Evolutionary conservation across 768 basidiomycete species (phyloP), one percentile per base, ranked within the genome.

Genomic region (Pleurotus tuber-regium): DNA sequence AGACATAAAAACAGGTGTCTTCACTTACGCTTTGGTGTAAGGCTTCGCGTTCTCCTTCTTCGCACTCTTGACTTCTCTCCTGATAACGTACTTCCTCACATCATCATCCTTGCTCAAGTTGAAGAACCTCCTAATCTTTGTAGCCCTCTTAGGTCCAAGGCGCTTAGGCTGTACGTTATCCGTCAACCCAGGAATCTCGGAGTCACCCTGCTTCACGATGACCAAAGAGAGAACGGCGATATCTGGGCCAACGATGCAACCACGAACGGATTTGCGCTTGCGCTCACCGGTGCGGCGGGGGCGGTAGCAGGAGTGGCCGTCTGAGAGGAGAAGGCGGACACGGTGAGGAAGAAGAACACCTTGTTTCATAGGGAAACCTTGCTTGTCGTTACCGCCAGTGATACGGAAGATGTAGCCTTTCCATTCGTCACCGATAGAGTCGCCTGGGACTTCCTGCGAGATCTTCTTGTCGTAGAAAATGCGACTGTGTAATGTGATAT

Each of bases 341-440:
- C 96, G 94, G 77, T 92, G 68, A 53, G 92, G 92, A 63, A 96
- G 82, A 55, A 98, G 89, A 60, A 98, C 90, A 76, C 96, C 95
- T 77, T 99, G 96, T 75, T 98, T 98, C 93, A 98, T 97, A 42
- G 94, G 93, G 82, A 97, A 96, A 66, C 94, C 93, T 70, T 95
- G 92, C 77, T 93, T 92, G 85, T 98, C 94, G 80, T 98, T 98
- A 57, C 96, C 92, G 63, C 95, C 95, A 25, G 92, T 95, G 77
- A 99, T 90, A 63, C 93, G 87, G 80, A 97, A 84, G 69, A 98
- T 74, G 77, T 97, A 98, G 53, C 96, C 96, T 70, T 90, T 92
- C 82, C 84, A 98, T 78, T 98, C 96, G 68, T 96, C 89, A 62
- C 95, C 93, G 60, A 98, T 72, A 50, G 86, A 70, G 76, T 97